Percentiles rank a stretch among this genome's conserved stretches.
Conservation (phyloP, 495 filamentous ascomycete species). For the Daldinia decipiens region DNA sequence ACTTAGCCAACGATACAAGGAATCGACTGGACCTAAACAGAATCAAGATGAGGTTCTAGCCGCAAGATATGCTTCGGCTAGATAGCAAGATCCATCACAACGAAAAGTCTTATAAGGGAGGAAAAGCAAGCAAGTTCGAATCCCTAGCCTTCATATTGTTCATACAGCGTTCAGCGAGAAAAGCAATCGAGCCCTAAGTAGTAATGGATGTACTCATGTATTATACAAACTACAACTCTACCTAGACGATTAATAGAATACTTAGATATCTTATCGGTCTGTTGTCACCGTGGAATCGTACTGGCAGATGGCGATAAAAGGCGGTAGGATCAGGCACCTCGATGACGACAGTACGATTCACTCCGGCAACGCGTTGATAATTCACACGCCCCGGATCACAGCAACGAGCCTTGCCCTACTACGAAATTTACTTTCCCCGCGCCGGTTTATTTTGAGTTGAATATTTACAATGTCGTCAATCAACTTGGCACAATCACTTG, state of each 20-base stretch:
- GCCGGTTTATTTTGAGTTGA: neutral
- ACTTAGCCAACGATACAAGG: slow-evolving; percentile 59
- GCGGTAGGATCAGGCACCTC: neutral
- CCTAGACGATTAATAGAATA: slow-evolving; percentile 9
- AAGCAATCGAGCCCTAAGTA: neutral
- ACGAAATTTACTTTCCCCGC: neutral
- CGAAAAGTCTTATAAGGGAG: slow-evolving; percentile 34
- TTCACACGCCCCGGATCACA: neutral
- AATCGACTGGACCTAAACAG: slow-evolving; percentile 4
- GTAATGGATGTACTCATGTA: slow-evolving; percentile 5
- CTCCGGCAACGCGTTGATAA: neutral
- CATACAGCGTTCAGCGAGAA: neutral
- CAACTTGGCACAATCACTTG: neutral
- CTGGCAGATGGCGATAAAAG: neutral
- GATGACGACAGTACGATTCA: neutral
- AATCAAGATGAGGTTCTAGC: neutral
- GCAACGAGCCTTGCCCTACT: neutral
- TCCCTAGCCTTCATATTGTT: neutral
- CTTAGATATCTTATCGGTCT: neutral
- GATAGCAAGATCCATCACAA: slow-evolving; percentile 52
- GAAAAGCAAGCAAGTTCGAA: neutral
- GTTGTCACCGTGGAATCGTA: neutral
- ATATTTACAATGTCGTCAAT: neutral
- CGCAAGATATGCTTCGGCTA: slow-evolving; percentile 56
- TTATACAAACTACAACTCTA: neutral